Percentiles rank a stretch among this genome's conserved stretches.
phyloP scores from a whole-genome alignment of 768 basidiomycete species.

The Agaricus subrufescens region DNA sequence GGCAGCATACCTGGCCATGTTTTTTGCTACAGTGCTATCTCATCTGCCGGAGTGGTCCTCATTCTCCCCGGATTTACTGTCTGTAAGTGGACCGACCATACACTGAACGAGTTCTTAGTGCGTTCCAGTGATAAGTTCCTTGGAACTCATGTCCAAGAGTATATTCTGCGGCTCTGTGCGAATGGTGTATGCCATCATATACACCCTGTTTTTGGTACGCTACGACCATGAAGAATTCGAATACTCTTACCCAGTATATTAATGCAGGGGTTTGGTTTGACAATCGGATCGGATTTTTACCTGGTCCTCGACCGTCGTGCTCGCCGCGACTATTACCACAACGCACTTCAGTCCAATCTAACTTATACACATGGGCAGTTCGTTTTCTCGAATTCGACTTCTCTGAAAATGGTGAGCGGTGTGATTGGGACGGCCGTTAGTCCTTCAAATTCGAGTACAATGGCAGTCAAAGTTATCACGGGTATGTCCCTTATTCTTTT shows the following conservation, averaged over 20 bases:
- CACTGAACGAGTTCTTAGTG: conserved; percentile 1
- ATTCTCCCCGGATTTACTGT: conserved; percentile 87
- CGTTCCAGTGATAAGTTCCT: conserved; percentile 63
- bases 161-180: conserved; percentile 78
- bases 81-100: conserved; percentile 40
- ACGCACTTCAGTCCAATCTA: conserved; percentile 33
- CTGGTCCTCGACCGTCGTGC: conserved; percentile 64
- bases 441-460: conserved; percentile 30
- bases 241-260: neutral
- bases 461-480: conserved; percentile 40
- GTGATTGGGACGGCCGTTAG: conserved; percentile 33
- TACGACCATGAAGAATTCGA: neutral
- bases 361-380: conserved; percentile 54
- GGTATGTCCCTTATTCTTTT: conserved; percentile 25
- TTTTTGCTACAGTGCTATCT: conserved; percentile 89
- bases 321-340: conserved; percentile 43
- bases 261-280: conserved; percentile 72
- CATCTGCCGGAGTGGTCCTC: conserved; percentile 85
- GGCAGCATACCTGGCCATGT: conserved; percentile 68
- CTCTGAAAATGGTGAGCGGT: conserved; percentile 31
- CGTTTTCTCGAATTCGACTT: conserved; percentile 40
- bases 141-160: conserved; percentile 79
- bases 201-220: conserved; percentile 72
- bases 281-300: conserved; percentile 80
- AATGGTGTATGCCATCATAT: conserved; percentile 83